phyloP scores from a whole-genome alignment of 2,329 filamentous ascomycete species.

The Torrubiellomyces zombiae region DNA sequence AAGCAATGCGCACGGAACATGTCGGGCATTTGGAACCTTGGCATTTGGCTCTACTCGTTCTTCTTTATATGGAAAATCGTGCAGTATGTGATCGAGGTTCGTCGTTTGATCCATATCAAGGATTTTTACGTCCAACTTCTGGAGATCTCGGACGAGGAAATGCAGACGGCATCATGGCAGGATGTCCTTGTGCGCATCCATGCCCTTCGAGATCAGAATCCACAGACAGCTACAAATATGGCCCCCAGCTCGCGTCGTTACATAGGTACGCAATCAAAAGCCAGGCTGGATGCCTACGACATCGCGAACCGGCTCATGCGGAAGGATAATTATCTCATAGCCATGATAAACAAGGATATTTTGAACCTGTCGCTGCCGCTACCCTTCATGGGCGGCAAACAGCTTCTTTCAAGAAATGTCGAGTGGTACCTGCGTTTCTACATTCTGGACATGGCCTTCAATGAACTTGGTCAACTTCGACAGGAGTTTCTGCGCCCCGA shows the following conservation, averaged over 20 bases:
- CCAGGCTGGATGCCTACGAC: constrained; percentile 87
- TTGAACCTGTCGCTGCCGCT: constrained; percentile 73
- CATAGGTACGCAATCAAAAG: constrained; percentile 74
- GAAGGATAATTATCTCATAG: constrained; percentile 91
- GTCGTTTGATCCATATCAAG: constrained; percentile 58
- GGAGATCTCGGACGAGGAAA: constrained; percentile 65
- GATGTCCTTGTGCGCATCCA: constrained; percentile 77
- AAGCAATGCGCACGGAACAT: constrained; percentile 61
- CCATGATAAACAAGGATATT: constrained; percentile 92
- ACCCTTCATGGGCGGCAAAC: constrained; percentile 63
- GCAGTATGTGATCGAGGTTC: constrained; percentile 56
- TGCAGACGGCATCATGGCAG: constrained; percentile 91
- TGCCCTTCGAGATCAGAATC: constrained; percentile 67
- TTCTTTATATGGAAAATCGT: constrained; percentile 73
- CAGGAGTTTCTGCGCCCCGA: constrained; percentile 74
- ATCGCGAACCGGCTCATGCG: constrained; percentile 96
- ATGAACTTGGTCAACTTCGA: constrained; percentile 72
- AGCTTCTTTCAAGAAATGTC: constrained; percentile 75
- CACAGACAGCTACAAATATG: constrained; percentile 52
- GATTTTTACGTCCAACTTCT: constrained; percentile 76
- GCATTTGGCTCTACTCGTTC: constrained; percentile 71
- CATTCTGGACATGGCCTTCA: constrained; percentile 88
- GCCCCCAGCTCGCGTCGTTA: constrained; percentile 34
- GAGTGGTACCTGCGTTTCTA: constrained; percentile 87
- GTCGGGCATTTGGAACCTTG: constrained; percentile 59